Conservation (phyloP, 345 rosid genomes). For the Geranium brycei region DNA sequence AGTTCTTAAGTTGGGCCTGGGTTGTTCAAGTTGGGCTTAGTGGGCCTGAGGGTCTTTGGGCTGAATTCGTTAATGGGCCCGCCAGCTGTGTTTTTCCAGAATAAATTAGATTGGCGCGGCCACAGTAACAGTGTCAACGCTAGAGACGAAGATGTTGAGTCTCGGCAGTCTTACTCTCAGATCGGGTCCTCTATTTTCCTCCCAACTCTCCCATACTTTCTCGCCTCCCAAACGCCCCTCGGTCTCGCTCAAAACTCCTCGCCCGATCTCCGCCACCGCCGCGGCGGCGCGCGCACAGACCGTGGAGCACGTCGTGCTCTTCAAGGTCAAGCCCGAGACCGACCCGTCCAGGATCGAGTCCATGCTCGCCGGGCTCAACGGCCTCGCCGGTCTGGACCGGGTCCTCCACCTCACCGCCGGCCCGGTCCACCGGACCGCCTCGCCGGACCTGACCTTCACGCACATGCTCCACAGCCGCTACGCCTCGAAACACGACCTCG, state of each 20-base stretch:
- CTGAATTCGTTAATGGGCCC: too few relatives aligned
- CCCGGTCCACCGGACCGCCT: slow-evolving; percentile 33
- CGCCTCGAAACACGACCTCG: slow-evolving; percentile 42
- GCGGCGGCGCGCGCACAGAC: slow-evolving; percentile 22
- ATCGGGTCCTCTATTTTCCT: slow-evolving; percentile 9
- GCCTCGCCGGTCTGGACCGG: slow-evolving; percentile 34
- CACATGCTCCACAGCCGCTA: slow-evolving; percentile 89
- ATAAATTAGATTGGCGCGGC: too few relatives aligned
- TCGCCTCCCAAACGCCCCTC: slow-evolving; percentile 11
- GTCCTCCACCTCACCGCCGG: slow-evolving; percentile 60
- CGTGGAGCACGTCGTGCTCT: slow-evolving; percentile 71
- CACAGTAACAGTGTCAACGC: too few relatives aligned
- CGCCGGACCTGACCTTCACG: slow-evolving; percentile 41
- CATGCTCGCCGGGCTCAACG: slow-evolving; percentile 50
- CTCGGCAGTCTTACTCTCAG: slow-evolving; percentile 1
- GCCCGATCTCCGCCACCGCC: slow-evolving; percentile 5
- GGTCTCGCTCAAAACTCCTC: slow-evolving; percentile 11
- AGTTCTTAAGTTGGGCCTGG: too few relatives aligned
- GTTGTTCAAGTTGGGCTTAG: too few relatives aligned
- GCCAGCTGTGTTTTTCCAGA: too few relatives aligned
- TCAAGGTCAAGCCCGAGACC: slow-evolving; percentile 48
- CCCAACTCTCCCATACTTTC: slow-evolving; percentile 11
- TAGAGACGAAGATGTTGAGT: too few relatives aligned
- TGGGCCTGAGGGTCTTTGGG: too few relatives aligned
- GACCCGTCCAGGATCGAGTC: slow-evolving; percentile 29